Evolutionary conservation across 257 asterid genomes (phyloP).

Genomic region (Plantago ovata): DNA sequence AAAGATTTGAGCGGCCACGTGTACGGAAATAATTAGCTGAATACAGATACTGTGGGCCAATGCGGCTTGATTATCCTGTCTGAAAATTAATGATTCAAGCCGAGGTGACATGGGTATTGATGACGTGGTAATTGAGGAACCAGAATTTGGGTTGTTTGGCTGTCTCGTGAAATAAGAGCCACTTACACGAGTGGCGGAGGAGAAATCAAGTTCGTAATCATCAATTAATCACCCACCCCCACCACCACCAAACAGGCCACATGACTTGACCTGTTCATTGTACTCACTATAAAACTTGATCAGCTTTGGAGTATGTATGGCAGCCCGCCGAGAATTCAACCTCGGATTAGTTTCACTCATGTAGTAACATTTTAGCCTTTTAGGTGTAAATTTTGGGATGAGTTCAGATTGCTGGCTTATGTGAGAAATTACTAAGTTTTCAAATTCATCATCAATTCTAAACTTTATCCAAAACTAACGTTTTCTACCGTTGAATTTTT

Average conservation of each 20-base stretch:
- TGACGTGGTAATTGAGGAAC: constrained; percentile 51
- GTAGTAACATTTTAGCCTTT: too few species aligned
- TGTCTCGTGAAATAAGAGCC: constrained; percentile 27
- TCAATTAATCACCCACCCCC: too few species aligned
- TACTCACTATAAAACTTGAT: too few species aligned
- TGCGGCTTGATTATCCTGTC: constrained; percentile 26
- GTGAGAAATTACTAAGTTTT: too few species aligned
- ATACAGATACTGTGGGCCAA: constrained; percentile 19
- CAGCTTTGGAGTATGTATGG: too few species aligned
- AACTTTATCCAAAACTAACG: too few species aligned
- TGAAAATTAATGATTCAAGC: neutral
- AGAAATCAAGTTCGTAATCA: constrained; percentile 15
- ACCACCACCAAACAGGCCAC: constrained; percentile 21
- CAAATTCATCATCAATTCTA: too few species aligned
- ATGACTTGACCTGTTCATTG: constrained; percentile 25
- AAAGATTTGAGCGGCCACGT: constrained; percentile 24
- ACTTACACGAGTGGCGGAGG: constrained; percentile 43
- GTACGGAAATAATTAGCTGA: constrained; percentile 29
- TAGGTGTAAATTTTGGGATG: too few species aligned
- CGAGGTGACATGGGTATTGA: constrained; percentile 4
- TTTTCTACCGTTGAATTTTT: too few species aligned
- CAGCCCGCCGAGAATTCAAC: too few species aligned
- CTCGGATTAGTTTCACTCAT: too few species aligned
- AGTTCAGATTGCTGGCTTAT: too few species aligned
- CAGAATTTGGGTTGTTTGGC: constrained; percentile 22